phyloP scores from a whole-genome alignment of 345 rosid species.

The Heritiera littoralis region DNA sequence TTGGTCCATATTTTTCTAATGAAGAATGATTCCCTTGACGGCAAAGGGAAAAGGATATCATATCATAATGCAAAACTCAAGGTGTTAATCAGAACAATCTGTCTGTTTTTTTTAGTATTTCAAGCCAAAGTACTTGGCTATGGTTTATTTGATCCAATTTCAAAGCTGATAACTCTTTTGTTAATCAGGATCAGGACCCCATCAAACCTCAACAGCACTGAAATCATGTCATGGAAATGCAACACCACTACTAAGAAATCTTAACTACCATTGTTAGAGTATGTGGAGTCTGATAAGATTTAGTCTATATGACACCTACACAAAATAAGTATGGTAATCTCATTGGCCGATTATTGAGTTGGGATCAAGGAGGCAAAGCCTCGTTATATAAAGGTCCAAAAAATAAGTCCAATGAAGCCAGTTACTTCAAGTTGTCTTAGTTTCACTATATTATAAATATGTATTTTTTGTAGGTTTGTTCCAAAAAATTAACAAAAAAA shows the following conservation, averaged over 20 bases:
- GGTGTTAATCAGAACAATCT: not conserved
- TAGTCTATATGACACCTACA: too few relatives aligned
- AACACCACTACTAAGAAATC: not conserved
- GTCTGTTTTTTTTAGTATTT: not conserved
- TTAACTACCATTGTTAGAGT: too few relatives aligned
- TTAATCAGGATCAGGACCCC: not conserved
- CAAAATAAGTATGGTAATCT: too few relatives aligned
- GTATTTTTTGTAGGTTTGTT: too few relatives aligned
- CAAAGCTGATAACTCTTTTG: not conserved
- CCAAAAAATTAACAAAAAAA: too few relatives aligned
- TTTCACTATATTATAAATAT: too few relatives aligned
- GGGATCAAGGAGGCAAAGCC: too few relatives aligned
- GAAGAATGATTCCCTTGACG: not conserved
- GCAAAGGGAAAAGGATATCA: not conserved
- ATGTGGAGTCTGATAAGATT: too few relatives aligned
- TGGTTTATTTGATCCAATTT: not conserved
- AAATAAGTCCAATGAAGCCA: too few relatives aligned
- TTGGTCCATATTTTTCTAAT: conserved; percentile 2
- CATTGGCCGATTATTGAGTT: too few relatives aligned
- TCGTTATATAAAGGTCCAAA: too few relatives aligned
- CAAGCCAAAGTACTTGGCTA: not conserved
- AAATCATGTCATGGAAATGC: not conserved
- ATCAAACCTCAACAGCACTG: not conserved
- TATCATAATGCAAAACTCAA: not conserved
- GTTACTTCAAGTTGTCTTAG: too few relatives aligned